A percentile compares a stretch with the other conserved stretches of the same genome.
phyloP scores from a whole-genome alignment of 176 grass and related monocot species.

The Aechmea fasciata region DNA sequence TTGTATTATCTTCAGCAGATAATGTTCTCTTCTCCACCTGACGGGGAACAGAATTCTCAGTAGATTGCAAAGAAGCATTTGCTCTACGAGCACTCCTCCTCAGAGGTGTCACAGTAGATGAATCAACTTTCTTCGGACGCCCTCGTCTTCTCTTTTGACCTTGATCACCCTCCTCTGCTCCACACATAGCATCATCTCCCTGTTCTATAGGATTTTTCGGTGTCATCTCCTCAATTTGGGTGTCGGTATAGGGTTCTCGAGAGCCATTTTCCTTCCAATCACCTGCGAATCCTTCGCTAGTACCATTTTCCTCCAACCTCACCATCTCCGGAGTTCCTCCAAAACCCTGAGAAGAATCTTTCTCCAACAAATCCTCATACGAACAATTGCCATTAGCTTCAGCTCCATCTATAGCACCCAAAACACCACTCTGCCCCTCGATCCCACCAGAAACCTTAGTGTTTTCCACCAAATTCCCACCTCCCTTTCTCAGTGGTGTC shows the following conservation, averaged over 20 bases:
- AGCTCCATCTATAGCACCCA: neutral
- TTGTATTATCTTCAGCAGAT: slow-evolving; percentile 9
- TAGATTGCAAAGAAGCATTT: slow-evolving; percentile 23
- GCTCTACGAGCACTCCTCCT: slow-evolving; percentile 73
- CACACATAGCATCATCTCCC: neutral
- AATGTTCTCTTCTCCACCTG: slow-evolving; percentile 28
- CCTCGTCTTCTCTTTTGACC: slow-evolving; percentile 9
- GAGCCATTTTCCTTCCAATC: neutral
- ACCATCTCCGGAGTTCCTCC: neutral
- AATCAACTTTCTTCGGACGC: slow-evolving; percentile 1
- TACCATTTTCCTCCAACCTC: slow-evolving; percentile 8
- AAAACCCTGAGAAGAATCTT: slow-evolving; percentile 1
- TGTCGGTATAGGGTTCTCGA: neutral
- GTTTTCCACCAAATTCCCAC: neutral
- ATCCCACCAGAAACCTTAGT: neutral
- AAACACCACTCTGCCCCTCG: neutral
- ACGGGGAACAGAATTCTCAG: neutral
- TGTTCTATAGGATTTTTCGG: neutral
- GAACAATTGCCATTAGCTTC: neutral
- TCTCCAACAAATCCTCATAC: neutral
- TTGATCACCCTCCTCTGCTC: neutral
- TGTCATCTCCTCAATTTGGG: neutral
- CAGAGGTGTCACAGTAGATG: slow-evolving; percentile 8
- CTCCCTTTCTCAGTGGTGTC: slow-evolving; percentile 4
- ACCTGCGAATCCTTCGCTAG: neutral